phyloP scores from a whole-genome alignment of 2,329 filamentous ascomycete species.

The Neopestalotiopsis sp. region DNA sequence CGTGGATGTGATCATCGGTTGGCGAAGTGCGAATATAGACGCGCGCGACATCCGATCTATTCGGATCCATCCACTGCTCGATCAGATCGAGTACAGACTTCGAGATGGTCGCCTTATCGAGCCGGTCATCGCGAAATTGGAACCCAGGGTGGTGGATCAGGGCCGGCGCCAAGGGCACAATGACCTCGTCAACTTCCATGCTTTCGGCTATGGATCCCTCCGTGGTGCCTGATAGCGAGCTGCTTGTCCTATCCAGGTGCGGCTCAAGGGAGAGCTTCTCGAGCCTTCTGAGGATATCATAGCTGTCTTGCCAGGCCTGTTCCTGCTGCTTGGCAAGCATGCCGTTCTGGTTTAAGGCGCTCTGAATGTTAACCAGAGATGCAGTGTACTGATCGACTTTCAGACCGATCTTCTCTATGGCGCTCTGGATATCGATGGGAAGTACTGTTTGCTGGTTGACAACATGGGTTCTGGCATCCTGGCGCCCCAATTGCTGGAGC shows the following conservation, averaged over 20 bases:
- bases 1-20: background rate
- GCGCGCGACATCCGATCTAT: background rate
- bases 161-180: background rate
- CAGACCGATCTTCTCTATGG: too few relatives aligned
- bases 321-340: background rate
- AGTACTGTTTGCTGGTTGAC: too few relatives aligned
- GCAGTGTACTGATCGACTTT: too few relatives aligned
- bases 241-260: background rate
- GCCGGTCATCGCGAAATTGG: background rate
- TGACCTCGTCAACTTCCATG: background rate
- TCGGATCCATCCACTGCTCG: background rate
- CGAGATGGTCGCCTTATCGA: background rate
- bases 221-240: conserved; percentile 1
- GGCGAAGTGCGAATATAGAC: background rate
- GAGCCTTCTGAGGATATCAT: background rate
- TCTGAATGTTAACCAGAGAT: too few relatives aligned
- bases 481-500: background rate
- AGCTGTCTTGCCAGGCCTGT: background rate
- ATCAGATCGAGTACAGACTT: background rate
- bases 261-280: background rate
- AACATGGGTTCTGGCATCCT: background rate
- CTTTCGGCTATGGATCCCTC: background rate
- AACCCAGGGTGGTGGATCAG: background rate
- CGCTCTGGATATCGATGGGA: too few relatives aligned
- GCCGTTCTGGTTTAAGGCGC: background rate